phyloP scores from a whole-genome alignment of 2,329 filamentous ascomycete species.

The Nothomitra cinnamomea region DNA sequence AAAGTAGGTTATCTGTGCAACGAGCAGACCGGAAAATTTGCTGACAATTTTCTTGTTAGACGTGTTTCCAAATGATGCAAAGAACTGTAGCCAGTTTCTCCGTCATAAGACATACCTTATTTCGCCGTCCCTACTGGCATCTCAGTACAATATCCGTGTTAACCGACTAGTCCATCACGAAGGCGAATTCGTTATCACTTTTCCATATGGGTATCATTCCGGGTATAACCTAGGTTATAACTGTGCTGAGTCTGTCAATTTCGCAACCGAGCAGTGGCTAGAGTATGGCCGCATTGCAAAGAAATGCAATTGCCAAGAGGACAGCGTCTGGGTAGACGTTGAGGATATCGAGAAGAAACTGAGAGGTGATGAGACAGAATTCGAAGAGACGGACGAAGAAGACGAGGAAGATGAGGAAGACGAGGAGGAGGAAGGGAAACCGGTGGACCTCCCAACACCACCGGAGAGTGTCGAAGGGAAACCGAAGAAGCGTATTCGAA shows the following conservation, averaged over 20 bases:
- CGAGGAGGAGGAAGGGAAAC: slow-evolving; percentile 41
- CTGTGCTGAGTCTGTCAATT: slow-evolving; percentile 96
- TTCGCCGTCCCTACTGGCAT: slow-evolving; percentile 71
- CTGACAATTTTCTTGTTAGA: slow-evolving; percentile 14
- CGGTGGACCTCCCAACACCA: slow-evolving; percentile 60
- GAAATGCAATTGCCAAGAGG: slow-evolving; percentile 89
- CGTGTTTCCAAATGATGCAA: slow-evolving; percentile 87
- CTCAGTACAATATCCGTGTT: slow-evolving; percentile 85
- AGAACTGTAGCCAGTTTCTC: slow-evolving; percentile 88
- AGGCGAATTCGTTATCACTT: slow-evolving; percentile 95
- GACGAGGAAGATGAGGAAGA: slow-evolving; percentile 36
- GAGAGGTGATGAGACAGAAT: slow-evolving; percentile 64
- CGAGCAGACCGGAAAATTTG: background rate
- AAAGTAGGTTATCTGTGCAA: slow-evolving; percentile 29
- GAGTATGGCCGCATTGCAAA: slow-evolving; percentile 91
- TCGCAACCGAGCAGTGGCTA: slow-evolving; percentile 87
- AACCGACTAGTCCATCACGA: slow-evolving; percentile 93
- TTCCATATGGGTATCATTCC: slow-evolving; percentile 95
- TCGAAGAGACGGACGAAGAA: slow-evolving; percentile 56
- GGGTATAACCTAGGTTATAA: slow-evolving; percentile 98
- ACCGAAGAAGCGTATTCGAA: slow-evolving; percentile 40
- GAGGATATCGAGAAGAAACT: slow-evolving; percentile 90
- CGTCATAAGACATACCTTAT: slow-evolving; percentile 96
- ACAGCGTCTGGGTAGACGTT: slow-evolving; percentile 97
- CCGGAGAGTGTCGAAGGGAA: slow-evolving; percentile 58